Evolutionary conservation across 2,329 filamentous ascomycete species (phyloP).

Genomic region (Alternaria sp.): DNA sequence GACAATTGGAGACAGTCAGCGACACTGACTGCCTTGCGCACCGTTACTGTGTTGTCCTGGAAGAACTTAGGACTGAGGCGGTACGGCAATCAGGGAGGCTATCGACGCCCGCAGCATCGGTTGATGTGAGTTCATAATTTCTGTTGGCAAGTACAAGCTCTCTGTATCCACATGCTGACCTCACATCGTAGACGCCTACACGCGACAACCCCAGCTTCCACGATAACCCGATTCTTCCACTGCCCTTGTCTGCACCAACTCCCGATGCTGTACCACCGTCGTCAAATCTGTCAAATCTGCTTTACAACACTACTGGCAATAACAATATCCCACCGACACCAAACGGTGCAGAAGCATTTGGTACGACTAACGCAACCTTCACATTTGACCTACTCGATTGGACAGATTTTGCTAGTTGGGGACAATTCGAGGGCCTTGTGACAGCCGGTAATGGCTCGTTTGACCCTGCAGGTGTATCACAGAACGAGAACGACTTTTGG

Average conservation of each 20-base stretch:
- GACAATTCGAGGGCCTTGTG: constrained; percentile 50
- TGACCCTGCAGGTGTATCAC: constrained; percentile 35
- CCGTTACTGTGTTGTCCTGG: constrained; percentile 62
- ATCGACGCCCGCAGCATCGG: constrained; percentile 2
- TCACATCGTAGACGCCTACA: neutral
- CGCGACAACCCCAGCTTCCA: constrained; percentile 1
- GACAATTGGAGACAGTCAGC: constrained; percentile 40
- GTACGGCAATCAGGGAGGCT: constrained; percentile 34
- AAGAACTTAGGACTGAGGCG: constrained; percentile 59
- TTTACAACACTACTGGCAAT: neutral
- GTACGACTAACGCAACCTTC: constrained; percentile 6
- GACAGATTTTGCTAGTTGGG: constrained; percentile 50
- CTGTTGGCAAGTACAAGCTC: neutral
- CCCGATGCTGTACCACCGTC: neutral
- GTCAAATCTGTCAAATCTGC: constrained; percentile 19
- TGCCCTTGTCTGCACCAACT: neutral
- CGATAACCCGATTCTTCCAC: neutral
- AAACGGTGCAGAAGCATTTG: constrained; percentile 27
- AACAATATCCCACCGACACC: constrained; percentile 41
- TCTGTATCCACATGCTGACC: neutral
- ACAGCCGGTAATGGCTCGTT: constrained; percentile 46
- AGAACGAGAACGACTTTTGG: constrained; percentile 22
- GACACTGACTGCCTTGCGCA: constrained; percentile 48
- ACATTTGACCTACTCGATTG: constrained; percentile 33
- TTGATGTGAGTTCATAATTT: neutral